Base-by-base conservation (phyloP, 225 moss, liverwort and hornwort genomes). In the Physcomitrellopsis africana region DNA sequence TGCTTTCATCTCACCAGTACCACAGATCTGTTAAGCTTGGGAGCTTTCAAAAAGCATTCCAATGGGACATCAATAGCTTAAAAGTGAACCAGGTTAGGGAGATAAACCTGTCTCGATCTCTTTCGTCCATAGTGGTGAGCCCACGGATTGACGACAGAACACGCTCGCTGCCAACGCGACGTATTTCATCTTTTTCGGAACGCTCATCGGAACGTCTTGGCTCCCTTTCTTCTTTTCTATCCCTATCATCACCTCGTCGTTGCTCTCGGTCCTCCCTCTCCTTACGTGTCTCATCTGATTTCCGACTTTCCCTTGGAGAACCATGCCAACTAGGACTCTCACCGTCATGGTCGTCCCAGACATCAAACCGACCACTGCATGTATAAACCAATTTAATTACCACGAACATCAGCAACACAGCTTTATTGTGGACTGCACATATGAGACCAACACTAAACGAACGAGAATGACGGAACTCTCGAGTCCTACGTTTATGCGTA, bases 351-450 rank as follows among this genome's bases (percentile, higher is more conserved):
- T 79, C 81, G 17, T 84, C 83, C 72, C 84, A 81, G 3, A 81
- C 79, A 72, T 86, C 85, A 65, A 86, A 86, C 9, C 89, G 81
- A 37, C 83, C 82, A 60, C 83, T 81, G 71, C 74, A 70, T 43
- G 32, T 3, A 68, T n/a, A 16, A 16, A 48, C 47, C 23, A 66
- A 24, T 49, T 66, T 24, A 66, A 26, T 66, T 66, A 23, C 16
- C 49, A 48, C 55, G 15, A 24, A 41, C 43, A 47, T 72, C 27
- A 47, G 60, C 32, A 72, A 29, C 51, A 51, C 24, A 61, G 64
- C 20, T 65, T 7, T 9, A 5, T 22, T 46, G 10, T 18, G 17
- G 67, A n/a, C 10, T 29, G 32, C 32, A 51, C 27, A n/a, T 51
- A 17, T 29, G 16, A 51, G 29, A 32, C 56, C 10, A 57, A 57